A percentile compares a stretch with the other conserved stretches of the same genome.
These are phyloP conservation scores for Cyclocybe aegerita DNA, from an alignment of 768 basidiomycete genomes.

Conservation along the genomic window DNA sequence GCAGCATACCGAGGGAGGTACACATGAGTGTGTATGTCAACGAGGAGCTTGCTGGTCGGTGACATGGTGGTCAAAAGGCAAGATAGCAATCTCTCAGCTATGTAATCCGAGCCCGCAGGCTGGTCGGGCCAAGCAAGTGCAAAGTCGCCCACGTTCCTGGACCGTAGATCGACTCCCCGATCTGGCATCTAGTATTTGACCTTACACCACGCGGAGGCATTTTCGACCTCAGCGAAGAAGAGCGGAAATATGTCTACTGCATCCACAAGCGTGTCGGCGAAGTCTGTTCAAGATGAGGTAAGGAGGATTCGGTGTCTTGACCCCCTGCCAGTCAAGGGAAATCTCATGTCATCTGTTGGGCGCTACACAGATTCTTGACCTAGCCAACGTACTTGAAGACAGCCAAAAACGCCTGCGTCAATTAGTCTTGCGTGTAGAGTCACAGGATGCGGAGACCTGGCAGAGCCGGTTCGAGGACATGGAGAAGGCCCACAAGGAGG, in stretches of 20 bases:
- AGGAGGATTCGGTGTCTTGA: neutral
- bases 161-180: slow-evolving; percentile 4
- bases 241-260: too few relatives aligned
- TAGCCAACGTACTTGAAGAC: slow-evolving; percentile 17
- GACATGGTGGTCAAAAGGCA: slow-evolving; percentile 9
- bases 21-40: slow-evolving; percentile 87
- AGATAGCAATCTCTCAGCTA: neutral
- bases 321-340: neutral
- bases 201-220: slow-evolving; percentile 11
- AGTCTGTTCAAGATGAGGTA: slow-evolving; percentile 21
- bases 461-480: slow-evolving; percentile 34
- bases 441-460: slow-evolving; percentile 11
- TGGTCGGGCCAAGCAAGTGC: slow-evolving; percentile 14
- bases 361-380: slow-evolving; percentile 14
- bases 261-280: neutral
- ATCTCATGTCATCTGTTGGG: neutral
- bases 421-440: slow-evolving; percentile 13
- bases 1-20: slow-evolving; percentile 80
- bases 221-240: neutral
- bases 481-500: slow-evolving; percentile 27
- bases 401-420: slow-evolving; percentile 12
- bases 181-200: neutral
- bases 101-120: neutral
- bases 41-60: slow-evolving; percentile 40
- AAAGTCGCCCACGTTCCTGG: slow-evolving; percentile 9